Base-by-base conservation (phyloP, 306 rosid genomes). In the Prosopis cineraria region DNA sequence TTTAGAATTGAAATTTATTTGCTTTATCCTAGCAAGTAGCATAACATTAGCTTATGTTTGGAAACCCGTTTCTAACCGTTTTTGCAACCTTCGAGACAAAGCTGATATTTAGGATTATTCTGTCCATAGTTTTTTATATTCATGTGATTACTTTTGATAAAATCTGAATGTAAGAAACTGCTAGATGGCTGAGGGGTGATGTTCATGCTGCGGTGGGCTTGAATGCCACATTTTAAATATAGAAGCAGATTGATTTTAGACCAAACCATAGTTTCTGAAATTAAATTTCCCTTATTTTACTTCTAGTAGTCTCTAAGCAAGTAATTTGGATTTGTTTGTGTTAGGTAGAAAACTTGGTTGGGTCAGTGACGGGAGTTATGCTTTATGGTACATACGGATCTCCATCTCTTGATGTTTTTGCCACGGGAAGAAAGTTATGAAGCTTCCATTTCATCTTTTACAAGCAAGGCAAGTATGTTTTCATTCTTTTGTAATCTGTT, bases 311-410 rank as follows among this genome's bases (percentile, higher is more conserved):
- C 76, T 58, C 37, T 75, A 63, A 55, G 19, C 64, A 43, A 55
- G 48, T 75, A 11, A 71, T 48, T 5, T 10, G 29, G 13, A n/a
- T 50, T 70, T 62, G 16, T 75, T 70, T 48, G 41, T 76, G 47
- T 75, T 75, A 93, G 98, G 89, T 87, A 72, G 89, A 89, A 78
- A 85, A 78, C 84, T 52, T 80, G 72, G 80, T 82, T 30, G 71
- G 50, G 55, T 76, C 79, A 66, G 80, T 55, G 5, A 73, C 88
- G 6, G 90, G 93, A 24, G 84, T 82, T 25, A 40, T 79, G 74
- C 84, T 93, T 1, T 89, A 88, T 72, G 97, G 94, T 72, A 84
- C 91, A 68, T 79, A 88, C 79, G 45, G 40, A n/a, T 25, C 83
- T 70, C 98, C 98, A 3, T 67, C 89, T 34, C 90, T 91, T 71